Evolutionary conservation across 192 early-diverging fungal genomes (phyloP), one percentile per base, ranked within the genome.

Genomic region (Phlyctochytrium arcticum): DNA sequence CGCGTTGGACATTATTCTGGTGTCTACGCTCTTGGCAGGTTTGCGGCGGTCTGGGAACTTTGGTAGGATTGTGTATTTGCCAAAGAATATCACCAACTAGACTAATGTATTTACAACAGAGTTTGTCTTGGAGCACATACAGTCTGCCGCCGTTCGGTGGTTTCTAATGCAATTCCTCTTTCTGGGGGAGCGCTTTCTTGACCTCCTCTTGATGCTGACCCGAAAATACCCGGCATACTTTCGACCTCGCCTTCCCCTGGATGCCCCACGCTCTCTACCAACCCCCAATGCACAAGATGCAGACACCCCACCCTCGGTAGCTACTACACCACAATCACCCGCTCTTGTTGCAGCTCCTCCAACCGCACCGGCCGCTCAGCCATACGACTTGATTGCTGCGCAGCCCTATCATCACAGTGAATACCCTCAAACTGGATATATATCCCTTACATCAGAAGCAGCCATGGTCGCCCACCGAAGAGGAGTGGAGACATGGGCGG

Each of bases 31-130:
- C 6, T 48, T 63, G 48, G 61, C 61, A 26, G 61, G 61, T 12
- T 49, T 63, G 34, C 48, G 61, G 2, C 61, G 61, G 21, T 63
- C 61, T n/a, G 61, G 61, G 26, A 29, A 63, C 34, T 63, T 63
- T 63, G 61, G 61, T 63, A 37, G n/a, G 36, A 19, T n/a, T 44
- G 39, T 44, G 39, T 1, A 44, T 44, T n/a, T 44, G 15, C 1
- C 12, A 12, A 44, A 19, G 39, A 44, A 44, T 44, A n/a, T 12
- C 12, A 12, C 12, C 39, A 44, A 44, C 2, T 44, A 2, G 39
- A n/a, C 15, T 44, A n/a, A 2, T 44, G 21, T 19, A 35, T 1
- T 17, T 12, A 24, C 23, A n/a, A 23, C 23, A 63, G 61, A 63
- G 12, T 54, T 63, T 53, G 61, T 49, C 6, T 51, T 49, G 7